Evolutionary conservation across 2,329 filamentous ascomycete species (phyloP).

Genomic region (Arthrobotrys megalospora): DNA sequence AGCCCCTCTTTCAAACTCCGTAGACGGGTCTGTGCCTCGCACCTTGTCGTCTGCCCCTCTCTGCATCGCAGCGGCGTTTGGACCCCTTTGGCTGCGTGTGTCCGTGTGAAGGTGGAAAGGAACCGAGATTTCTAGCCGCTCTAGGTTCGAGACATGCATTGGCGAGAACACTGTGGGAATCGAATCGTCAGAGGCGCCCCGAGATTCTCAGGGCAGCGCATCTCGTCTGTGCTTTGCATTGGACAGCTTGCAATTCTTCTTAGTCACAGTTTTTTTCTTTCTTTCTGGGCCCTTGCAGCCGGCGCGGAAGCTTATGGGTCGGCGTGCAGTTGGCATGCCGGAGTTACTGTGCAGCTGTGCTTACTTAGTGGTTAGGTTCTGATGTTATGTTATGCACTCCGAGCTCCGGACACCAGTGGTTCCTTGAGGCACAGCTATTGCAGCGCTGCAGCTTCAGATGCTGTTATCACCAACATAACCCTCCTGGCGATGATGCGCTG

Average conservation of each 20-base stretch:
- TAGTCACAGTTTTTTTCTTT: background rate
- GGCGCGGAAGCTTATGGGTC: background rate
- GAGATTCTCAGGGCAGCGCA: background rate
- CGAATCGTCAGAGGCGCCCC: background rate
- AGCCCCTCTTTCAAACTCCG: constrained; percentile 34
- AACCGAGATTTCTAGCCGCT: constrained; percentile 41
- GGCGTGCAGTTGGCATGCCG: constrained; percentile 6
- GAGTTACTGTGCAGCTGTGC: background rate
- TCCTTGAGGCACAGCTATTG: background rate
- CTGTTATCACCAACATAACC: constrained; percentile 1
- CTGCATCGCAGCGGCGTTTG: constrained; percentile 42
- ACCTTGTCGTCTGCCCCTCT: background rate
- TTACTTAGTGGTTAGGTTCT: background rate
- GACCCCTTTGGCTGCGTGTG: constrained; percentile 31
- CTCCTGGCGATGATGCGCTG: background rate
- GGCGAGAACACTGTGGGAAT: constrained; percentile 22
- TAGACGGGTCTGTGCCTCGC: constrained; percentile 18
- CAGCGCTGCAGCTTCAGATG: constrained; percentile 6
- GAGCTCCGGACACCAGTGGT: background rate
- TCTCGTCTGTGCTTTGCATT: constrained; percentile 28
- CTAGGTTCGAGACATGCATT: constrained; percentile 38
- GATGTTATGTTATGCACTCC: constrained; percentile 2
- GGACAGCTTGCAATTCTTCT: background rate
- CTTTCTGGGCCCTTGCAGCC: background rate
- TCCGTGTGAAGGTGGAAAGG: constrained; percentile 34